phyloP scores from a whole-genome alignment of 768 basidiomycete genomes.

The Panaeolus cyanescens region DNA sequence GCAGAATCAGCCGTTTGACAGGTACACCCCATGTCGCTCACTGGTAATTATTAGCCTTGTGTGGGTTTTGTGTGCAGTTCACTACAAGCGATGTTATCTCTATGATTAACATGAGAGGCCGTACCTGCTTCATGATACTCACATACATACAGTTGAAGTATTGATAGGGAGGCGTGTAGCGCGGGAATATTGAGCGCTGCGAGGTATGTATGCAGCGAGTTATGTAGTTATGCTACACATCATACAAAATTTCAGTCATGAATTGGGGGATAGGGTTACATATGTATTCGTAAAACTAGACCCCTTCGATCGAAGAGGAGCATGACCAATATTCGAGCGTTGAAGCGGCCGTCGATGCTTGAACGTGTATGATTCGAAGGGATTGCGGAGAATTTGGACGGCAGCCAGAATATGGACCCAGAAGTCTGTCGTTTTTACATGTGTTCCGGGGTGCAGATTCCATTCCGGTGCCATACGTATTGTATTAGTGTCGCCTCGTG shows the following conservation, averaged over 20 bases:
- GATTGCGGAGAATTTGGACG: constrained; percentile 7
- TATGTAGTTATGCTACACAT: too few species aligned
- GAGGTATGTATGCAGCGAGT: background rate
- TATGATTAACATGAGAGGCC: background rate
- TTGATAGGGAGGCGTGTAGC: background rate
- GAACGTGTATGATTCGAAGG: constrained; percentile 1
- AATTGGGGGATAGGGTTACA: background rate
- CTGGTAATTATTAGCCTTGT: background rate
- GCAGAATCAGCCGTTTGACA: background rate
- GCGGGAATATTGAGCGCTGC: background rate
- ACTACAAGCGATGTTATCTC: background rate
- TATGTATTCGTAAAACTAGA: background rate
- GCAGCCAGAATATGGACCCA: constrained; percentile 2
- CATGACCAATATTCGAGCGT: background rate
- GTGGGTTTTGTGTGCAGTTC: background rate
- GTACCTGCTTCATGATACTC: background rate
- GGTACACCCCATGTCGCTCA: background rate
- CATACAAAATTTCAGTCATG: background rate
- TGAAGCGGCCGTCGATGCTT: background rate
- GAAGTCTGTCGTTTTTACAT: constrained; percentile 11
- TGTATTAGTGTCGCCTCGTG: too few species aligned
- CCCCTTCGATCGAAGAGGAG: background rate
- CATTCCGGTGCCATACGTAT: constrained; percentile 13
- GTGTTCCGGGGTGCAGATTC: constrained; percentile 5
- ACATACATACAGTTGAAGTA: background rate